Base-by-base conservation (phyloP, 1,284 basidiomycete species). In the Heterobasidion parviporum region DNA sequence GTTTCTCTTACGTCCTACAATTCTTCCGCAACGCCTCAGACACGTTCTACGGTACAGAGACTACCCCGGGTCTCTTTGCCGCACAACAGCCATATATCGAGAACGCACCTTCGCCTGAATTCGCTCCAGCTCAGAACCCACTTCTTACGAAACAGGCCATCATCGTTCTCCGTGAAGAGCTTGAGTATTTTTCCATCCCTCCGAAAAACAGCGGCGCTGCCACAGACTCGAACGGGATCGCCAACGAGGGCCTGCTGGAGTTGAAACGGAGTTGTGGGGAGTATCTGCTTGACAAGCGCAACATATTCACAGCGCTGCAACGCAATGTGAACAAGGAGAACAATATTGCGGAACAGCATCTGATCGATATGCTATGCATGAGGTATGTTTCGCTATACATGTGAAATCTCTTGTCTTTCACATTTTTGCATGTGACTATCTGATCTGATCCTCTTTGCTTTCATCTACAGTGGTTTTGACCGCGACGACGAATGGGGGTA, bases 331-430 rank as follows among this genome's bases (percentile, higher is more conserved):
- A 97, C 76, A 97, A 97, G 78, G 96, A 98, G 76, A 98, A 98
- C 71, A 99, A 99, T 69, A 79, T 98, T 61, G 96, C 96, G 15
- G 96, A 99, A 72, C 96, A 98, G 74, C 96, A 99, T 74, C 77
- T 99, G 62, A 99, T 99, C 72, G 97, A 99, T 74, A 99, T 99
- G 96, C 80, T 99, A 55, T 99, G 97, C 75, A 98, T 98, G 94
- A 96, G 92, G 94, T 94, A 68, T 58, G 79, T 66, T 54, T 49
- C 49, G 45, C 38, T 41, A 49, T 54, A 38, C 51, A 18, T 55
- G 18, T 47, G 46, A 34, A 45, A 14, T 35, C 50, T 33, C 16
- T 16, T 20, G 48, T 16, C 8, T 50, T 16, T 15, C 18, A 41
- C n/a, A 18, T 52, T n/a, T 15, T 35, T 18, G n/a, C 33, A 16